A percentile compares a stretch with the other conserved stretches of the same genome.
Conservation (phyloP, 768 basidiomycete species). For the Suillus clintonianus region DNA sequence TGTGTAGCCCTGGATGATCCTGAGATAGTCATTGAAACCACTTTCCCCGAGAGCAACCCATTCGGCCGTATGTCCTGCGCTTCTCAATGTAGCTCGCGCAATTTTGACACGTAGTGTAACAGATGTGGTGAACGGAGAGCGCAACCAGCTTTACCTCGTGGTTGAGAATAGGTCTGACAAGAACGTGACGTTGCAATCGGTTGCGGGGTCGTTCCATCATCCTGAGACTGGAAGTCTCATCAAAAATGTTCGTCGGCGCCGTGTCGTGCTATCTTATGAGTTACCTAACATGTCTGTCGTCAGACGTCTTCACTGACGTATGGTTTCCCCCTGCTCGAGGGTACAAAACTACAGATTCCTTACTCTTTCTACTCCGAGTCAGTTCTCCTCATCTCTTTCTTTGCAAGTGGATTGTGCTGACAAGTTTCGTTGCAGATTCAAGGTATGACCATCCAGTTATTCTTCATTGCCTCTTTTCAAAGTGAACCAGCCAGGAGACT, state of each 20-base stretch:
- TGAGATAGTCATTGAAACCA: slow-evolving; percentile 53
- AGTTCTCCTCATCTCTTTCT: slow-evolving; percentile 29
- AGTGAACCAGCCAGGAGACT: slow-evolving; percentile 63
- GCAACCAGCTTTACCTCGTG: slow-evolving; percentile 61
- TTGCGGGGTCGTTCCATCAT: slow-evolving; percentile 69
- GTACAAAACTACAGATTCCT: slow-evolving; percentile 64
- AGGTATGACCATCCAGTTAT: slow-evolving; percentile 40
- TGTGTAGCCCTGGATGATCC: slow-evolving; percentile 41
- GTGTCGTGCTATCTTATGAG: not conserved
- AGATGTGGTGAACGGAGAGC: slow-evolving; percentile 87
- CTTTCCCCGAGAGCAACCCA: slow-evolving; percentile 71
- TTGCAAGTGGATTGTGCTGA: slow-evolving; percentile 13
- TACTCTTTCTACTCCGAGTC: slow-evolving; percentile 83
- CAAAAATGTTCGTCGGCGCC: slow-evolving; percentile 62
- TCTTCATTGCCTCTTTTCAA: slow-evolving; percentile 3
- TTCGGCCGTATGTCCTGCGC: slow-evolving; percentile 65
- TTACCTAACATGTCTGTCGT: slow-evolving; percentile 4
- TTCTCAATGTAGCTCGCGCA: not conserved
- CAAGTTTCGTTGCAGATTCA: slow-evolving; percentile 47
- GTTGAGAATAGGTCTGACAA: slow-evolving; percentile 77
- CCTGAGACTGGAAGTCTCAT: slow-evolving; percentile 62
- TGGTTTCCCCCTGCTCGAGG: slow-evolving; percentile 51
- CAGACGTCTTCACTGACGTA: slow-evolving; percentile 64
- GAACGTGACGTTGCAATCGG: slow-evolving; percentile 66
- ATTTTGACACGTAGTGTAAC: slow-evolving; percentile 7